Base-by-base conservation (phyloP, 495 filamentous ascomycete genomes). In the Saxispiralis lemnorum region DNA sequence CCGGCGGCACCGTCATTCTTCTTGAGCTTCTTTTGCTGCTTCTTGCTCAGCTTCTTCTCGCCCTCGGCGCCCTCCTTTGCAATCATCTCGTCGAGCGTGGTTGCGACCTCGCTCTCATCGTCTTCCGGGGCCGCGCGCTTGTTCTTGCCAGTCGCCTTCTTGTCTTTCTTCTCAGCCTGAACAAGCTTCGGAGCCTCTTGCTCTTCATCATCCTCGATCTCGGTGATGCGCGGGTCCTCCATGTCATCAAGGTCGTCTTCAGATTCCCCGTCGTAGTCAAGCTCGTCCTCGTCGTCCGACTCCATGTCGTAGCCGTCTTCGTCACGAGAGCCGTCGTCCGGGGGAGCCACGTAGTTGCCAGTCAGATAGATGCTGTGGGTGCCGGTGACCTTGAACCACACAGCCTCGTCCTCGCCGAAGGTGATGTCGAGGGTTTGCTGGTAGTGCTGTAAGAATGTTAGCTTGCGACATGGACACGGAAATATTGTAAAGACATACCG, bases 21-120 rank as follows among this genome's bases (percentile, higher is more conserved):
- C 46, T 53, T 53, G 79, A 96, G 96, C 16, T 93, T 70, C 72
- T 95, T 99, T 76, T 99, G 96, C 62, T 97, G 83, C 69, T 94
- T 96, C 74, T 96, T 94, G 71, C 76, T 88, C 41, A 92, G 70
- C 54, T 66, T 69, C 36, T 63, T 56, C 46, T 75, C 72, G 50
- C 66, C 71, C 55, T 79, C 79, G 7, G 67, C 63, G 45, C 66
- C 49, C n/a, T 64, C 62, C 63, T 92, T 84, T 46, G 79, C 77
- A 66, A 92, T 75, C 45, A 79, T 65, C 39, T 83, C 80, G 41
- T 89, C 81, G 28, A 79, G 71, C 2, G 19, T 24, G 48, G 73
- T 73, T 13, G 63, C 62, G 53, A 73, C 64, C 36, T 78, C 78
- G 44, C 71, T 67, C 14, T 68, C 55, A 6, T 57, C 71, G 28